Evolutionary conservation across 768 basidiomycete genomes (phyloP).

Genomic region (Gelatoporia subvermispora): DNA sequence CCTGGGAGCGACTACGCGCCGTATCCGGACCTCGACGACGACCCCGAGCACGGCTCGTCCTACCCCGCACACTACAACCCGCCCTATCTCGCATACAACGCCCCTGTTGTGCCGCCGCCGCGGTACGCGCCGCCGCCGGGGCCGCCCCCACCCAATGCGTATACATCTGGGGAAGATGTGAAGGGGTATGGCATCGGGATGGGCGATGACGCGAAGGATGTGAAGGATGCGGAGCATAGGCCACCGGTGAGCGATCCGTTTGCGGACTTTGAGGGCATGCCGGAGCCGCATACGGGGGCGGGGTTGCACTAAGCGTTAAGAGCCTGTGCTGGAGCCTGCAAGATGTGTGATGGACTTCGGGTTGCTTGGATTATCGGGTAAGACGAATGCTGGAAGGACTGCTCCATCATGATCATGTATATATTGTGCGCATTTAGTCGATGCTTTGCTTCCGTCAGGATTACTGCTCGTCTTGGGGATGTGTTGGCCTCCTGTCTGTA

Average conservation of each 20-base stretch:
- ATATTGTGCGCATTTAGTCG: too few species aligned
- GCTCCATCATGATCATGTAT: too few species aligned
- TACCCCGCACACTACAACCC: slow-evolving; percentile 54
- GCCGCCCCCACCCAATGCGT: slow-evolving; percentile 22
- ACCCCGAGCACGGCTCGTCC: slow-evolving; percentile 22
- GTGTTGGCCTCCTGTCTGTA: too few species aligned
- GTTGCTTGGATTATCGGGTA: neutral
- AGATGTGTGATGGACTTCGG: neutral
- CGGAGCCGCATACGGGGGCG: slow-evolving; percentile 10
- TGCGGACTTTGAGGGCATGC: slow-evolving; percentile 40
- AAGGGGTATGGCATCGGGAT: slow-evolving; percentile 37
- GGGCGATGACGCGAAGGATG: slow-evolving; percentile 21
- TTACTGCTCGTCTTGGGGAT: too few species aligned
- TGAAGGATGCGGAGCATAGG: slow-evolving; percentile 26
- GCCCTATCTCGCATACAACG: slow-evolving; percentile 41
- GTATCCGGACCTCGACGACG: too few species aligned
- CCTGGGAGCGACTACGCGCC: too few species aligned
- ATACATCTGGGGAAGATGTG: slow-evolving; percentile 7
- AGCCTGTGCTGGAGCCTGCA: neutral
- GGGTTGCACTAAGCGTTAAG: slow-evolving; percentile 1
- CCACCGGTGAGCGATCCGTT: slow-evolving; percentile 47
- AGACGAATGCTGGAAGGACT: too few species aligned
- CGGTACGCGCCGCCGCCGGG: slow-evolving; percentile 23
- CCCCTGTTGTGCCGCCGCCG: slow-evolving; percentile 19
- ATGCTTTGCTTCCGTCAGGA: too few species aligned